phyloP scores from a whole-genome alignment of 1,139 yeast species.

The Taphrina pruni region DNA sequence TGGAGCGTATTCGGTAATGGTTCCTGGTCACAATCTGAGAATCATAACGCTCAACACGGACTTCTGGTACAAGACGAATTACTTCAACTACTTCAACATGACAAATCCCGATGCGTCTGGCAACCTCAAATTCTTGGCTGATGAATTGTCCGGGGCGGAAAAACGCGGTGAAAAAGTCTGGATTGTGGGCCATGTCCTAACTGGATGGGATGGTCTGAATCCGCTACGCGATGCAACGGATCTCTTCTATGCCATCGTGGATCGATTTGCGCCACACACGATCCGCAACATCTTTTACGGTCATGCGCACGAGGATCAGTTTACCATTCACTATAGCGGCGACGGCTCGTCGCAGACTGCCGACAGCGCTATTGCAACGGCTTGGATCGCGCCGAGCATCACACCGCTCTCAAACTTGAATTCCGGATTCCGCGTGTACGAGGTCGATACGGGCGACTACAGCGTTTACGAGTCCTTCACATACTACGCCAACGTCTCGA shows the following conservation, averaged over 20 bases:
- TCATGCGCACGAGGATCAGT: constrained; percentile 69
- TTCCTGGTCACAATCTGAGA: constrained; percentile 64
- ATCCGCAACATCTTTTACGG: constrained; percentile 74
- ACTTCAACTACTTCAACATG: constrained; percentile 66
- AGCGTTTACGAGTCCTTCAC: constrained; percentile 66
- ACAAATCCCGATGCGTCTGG: constrained; percentile 68
- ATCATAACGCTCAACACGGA: constrained; percentile 71
- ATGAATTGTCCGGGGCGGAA: constrained; percentile 67
- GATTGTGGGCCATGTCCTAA: constrained; percentile 74
- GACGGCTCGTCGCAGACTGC: background rate
- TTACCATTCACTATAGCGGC: constrained; percentile 58
- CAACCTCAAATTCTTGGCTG: constrained; percentile 64
- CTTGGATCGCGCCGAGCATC: constrained; percentile 71
- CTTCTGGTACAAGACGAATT: constrained; percentile 68
- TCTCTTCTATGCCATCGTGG: constrained; percentile 63
- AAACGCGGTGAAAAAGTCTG: constrained; percentile 66
- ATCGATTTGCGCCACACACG: constrained; percentile 71
- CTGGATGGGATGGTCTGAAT: constrained; percentile 58
- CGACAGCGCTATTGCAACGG: constrained; percentile 53
- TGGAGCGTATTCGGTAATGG: constrained; percentile 64
- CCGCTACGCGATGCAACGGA: constrained; percentile 68
- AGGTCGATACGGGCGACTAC: constrained; percentile 68
- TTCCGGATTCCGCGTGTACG: constrained; percentile 76
- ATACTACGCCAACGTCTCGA: constrained; percentile 62
- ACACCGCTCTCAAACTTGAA: constrained; percentile 66